Conservation (phyloP, 1,284 basidiomycete species). For the Boletus sp. region DNA sequence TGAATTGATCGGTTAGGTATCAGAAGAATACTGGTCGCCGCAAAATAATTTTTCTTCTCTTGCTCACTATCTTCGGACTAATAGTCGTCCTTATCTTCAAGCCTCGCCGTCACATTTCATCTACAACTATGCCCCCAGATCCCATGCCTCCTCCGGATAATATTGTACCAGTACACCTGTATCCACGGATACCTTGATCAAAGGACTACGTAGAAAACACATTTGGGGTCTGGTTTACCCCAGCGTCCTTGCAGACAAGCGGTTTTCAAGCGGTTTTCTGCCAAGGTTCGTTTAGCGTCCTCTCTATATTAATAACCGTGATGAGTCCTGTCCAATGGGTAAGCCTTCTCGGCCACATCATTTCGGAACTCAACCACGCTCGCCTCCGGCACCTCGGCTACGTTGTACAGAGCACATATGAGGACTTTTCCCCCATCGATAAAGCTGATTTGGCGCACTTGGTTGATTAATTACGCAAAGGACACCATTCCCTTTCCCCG, state of each 20-base stretch:
- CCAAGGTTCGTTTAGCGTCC: conserved; percentile 28
- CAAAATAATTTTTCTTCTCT: conserved; percentile 88
- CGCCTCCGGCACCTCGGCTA: conserved; percentile 9
- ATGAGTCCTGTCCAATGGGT: conserved; percentile 13
- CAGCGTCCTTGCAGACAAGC: conserved; percentile 3
- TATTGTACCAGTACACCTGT: conserved; percentile 32
- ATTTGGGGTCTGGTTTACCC: conserved; percentile 8
- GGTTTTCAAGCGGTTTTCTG: conserved; percentile 2
- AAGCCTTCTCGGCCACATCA: conserved; percentile 10
- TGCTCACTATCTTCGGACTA: conserved; percentile 86
- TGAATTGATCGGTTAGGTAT: conserved; percentile 52
- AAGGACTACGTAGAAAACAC: conserved; percentile 17
- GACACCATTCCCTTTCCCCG: background rate
- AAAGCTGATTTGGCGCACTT: conserved; percentile 11
- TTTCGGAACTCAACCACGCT: conserved; percentile 5
- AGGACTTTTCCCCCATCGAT: conserved; percentile 22
- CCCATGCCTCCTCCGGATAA: conserved; percentile 21
- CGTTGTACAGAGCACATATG: conserved; percentile 4
- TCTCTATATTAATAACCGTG: no score
- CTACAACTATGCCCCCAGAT: conserved; percentile 22
- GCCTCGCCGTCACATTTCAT: conserved; percentile 48
- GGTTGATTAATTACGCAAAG: conserved; percentile 8
- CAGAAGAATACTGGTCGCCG: conserved; percentile 90
- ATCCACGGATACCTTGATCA: conserved; percentile 34
- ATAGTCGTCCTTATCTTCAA: conserved; percentile 80